Conservation (phyloP, 805 yeast genomes). For the Kazachstania bromeliacearum region DNA sequence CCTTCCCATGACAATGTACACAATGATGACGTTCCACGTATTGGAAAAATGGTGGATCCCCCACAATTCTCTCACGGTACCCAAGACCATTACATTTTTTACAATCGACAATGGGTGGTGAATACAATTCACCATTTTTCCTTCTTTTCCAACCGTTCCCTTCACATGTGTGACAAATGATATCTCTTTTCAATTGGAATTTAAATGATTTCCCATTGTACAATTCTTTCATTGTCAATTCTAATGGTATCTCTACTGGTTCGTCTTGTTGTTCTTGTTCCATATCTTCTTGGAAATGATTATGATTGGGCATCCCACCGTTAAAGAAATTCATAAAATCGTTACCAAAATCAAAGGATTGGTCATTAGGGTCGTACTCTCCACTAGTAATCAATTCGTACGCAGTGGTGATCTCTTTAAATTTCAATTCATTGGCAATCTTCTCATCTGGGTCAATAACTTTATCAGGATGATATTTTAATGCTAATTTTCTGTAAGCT, state of each 20-base stretch:
- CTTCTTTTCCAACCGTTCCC: slow-evolving; percentile 61
- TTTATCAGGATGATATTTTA: slow-evolving; percentile 84
- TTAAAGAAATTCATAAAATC: slow-evolving; percentile 69
- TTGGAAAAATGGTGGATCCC: slow-evolving; percentile 12
- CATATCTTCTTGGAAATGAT: neutral
- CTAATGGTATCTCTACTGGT: slow-evolving; percentile 50
- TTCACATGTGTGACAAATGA: slow-evolving; percentile 61
- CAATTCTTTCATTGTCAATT: slow-evolving; percentile 60
- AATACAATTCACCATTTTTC: slow-evolving; percentile 16
- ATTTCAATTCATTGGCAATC: slow-evolving; percentile 61
- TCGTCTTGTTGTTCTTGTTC: neutral
- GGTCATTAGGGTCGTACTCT: slow-evolving; percentile 35
- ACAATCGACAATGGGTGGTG: slow-evolving; percentile 48
- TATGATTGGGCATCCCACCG: slow-evolving; percentile 2
- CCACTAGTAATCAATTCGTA: slow-evolving; percentile 77
- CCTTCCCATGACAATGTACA: slow-evolving; percentile 60
- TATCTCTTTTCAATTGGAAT: slow-evolving; percentile 59
- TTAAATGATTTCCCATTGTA: slow-evolving; percentile 76
- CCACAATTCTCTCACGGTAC: slow-evolving; percentile 31
- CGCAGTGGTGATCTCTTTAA: slow-evolving; percentile 79
- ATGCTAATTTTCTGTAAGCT: slow-evolving; percentile 79
- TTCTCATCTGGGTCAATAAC: slow-evolving; percentile 53
- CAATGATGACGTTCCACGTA: slow-evolving; percentile 47
- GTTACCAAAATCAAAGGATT: slow-evolving; percentile 40
- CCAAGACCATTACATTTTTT: slow-evolving; percentile 69